These are phyloP conservation scores for Phaffomyces opuntiae DNA, from an alignment of 805 yeast species.

Conservation along the genomic window DNA sequence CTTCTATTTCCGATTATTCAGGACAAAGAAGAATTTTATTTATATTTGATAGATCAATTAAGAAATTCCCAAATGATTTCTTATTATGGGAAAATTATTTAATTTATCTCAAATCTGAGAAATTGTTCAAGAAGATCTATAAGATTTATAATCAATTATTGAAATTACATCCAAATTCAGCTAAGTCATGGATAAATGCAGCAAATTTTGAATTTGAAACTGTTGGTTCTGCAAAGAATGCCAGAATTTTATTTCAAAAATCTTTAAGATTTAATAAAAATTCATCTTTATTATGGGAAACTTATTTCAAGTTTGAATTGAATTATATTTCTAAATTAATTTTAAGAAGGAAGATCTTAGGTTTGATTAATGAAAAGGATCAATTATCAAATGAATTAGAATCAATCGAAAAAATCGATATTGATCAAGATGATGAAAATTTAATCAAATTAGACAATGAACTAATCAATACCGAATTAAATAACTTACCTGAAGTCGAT, in stretches of 20 bases:
- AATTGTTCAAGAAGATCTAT: slow-evolving; percentile 66
- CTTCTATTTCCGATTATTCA: slow-evolving; percentile 80
- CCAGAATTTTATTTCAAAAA: slow-evolving; percentile 78
- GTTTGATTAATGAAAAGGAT: slow-evolving; percentile 66
- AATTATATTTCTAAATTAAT: slow-evolving; percentile 77
- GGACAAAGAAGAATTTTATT: slow-evolving; percentile 74
- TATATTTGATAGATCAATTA: slow-evolving; percentile 76
- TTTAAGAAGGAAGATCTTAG: slow-evolving; percentile 76
- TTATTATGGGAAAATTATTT: slow-evolving; percentile 75
- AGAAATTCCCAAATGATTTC: slow-evolving; percentile 70
- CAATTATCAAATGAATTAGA: slow-evolving; percentile 42
- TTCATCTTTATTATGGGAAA: slow-evolving; percentile 66
- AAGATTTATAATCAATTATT: slow-evolving; percentile 71
- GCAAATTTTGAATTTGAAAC: slow-evolving; percentile 90
- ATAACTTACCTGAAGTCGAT: slow-evolving; percentile 79
- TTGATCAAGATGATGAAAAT: slow-evolving; percentile 30
- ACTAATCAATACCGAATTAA: slow-evolving; percentile 53
- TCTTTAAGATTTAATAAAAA: slow-evolving; percentile 81
- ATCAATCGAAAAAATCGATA: slow-evolving; percentile 27
- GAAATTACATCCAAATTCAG: slow-evolving; percentile 84
- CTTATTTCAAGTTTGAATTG: slow-evolving; percentile 83
- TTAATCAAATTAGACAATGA: slow-evolving; percentile 45
- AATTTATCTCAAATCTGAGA: slow-evolving; percentile 56
- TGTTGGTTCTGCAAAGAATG: slow-evolving; percentile 82
- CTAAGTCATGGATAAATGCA: slow-evolving; percentile 89